Base-by-base conservation (phyloP, 139 green algal species). In the Chlorella sp. region DNA sequence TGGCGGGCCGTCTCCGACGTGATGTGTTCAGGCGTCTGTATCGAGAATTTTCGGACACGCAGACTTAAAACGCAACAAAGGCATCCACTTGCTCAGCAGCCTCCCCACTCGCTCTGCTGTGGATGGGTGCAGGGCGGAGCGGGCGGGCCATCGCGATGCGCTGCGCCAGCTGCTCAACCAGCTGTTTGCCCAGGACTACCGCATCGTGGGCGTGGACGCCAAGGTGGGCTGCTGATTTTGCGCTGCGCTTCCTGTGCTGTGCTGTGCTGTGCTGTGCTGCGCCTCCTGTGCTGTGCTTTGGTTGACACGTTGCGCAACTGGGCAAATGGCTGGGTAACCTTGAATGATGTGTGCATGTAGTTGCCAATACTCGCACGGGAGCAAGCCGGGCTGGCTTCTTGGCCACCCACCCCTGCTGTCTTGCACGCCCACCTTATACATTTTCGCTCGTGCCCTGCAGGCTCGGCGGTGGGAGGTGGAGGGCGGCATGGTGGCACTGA, bases 401-500 rank as follows among this genome's bases (percentile, higher is more conserved):
- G 65, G 2, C n/a, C 20, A 19, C 19, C 20, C 20, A 34, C 13
- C 7, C 38, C 38, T 75, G 69, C 69, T n/a, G 69, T 24, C 20
- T 6, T 41, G 67, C 34, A 46, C n/a, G 70, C 28, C 41, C 41
- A 44, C 26, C 34, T n/a, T 4, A 22, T 34, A 19, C 68, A 13
- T 74, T 17, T 36, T 30, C 68, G 30, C 36, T 56, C 32, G 3
- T 1, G 14, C 34, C 30, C 22, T 78, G 43, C 72, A 78, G 72
- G 36, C 30, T 19, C 72, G 72, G 19, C 72, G 72, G 5, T 78
- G 72, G 72, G 43, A 34, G n/a, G 22, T 72, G 11, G 80, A 83
- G 46, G 85, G 85, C 36, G 85, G 85, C 79, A 82, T 88, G 79
- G 22, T 19, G 22, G 76, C 78, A 60, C 80, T 88, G 28, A 85